Conservation (phyloP, 2,329 filamentous ascomycete species). For the Phialophora chinensis region DNA sequence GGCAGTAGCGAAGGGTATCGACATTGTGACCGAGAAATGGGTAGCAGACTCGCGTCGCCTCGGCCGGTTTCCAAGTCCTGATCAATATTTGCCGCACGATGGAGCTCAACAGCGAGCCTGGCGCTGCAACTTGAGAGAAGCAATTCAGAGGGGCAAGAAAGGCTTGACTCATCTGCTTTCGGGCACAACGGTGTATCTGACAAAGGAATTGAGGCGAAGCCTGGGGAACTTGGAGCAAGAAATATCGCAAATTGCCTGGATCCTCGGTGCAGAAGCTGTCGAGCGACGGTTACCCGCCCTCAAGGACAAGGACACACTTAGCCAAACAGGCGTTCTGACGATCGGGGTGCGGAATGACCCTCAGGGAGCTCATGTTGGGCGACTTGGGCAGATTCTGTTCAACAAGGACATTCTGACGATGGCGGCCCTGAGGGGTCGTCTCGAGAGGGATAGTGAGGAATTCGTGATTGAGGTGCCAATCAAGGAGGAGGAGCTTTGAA, state of each 20-base stretch:
- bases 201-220: constrained; percentile 46
- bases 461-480: constrained; percentile 21
- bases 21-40: constrained; percentile 57
- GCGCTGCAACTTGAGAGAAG: constrained; percentile 45
- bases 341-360: constrained; percentile 49
- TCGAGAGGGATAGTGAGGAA: constrained; percentile 45
- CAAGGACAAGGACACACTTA: constrained; percentile 32
- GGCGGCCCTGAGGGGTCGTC: constrained; percentile 51
- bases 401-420: constrained; percentile 52
- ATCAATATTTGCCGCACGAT: constrained; percentile 45
- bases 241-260: constrained; percentile 26
- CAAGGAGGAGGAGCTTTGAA: constrained; percentile 21
- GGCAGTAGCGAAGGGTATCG: constrained; percentile 51
- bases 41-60: constrained; percentile 47
- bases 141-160: constrained; percentile 38
- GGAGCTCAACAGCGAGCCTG: constrained; percentile 48
- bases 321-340: constrained; percentile 42
- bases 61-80: constrained; percentile 46
- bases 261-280: constrained; percentile 31
- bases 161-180: constrained; percentile 41
- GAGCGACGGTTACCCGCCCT: constrained; percentile 25
- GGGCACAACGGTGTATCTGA: constrained; percentile 46
- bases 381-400: constrained; percentile 47
- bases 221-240: constrained; percentile 39
- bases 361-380: constrained; percentile 44